phyloP scores from a whole-genome alignment of 2,329 filamentous ascomycete genomes.

The Aureobasidium sp. region DNA sequence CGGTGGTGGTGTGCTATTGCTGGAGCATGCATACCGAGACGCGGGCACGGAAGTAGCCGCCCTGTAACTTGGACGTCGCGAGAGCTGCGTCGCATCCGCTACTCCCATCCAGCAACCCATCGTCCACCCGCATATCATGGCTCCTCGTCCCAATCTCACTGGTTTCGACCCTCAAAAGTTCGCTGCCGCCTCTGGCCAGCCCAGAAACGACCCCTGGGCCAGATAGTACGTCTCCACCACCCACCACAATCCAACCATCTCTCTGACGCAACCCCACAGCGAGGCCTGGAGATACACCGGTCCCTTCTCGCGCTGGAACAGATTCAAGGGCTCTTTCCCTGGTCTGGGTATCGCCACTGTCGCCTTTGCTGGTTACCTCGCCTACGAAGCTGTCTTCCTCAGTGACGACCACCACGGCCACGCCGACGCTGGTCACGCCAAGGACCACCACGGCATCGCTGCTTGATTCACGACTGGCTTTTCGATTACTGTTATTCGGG shows the following conservation, averaged over 20 bases:
- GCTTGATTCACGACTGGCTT: not conserved
- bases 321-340: constrained; percentile 79
- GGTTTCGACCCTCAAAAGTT: constrained; percentile 85
- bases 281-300: constrained; percentile 94
- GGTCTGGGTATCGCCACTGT: constrained; percentile 88
- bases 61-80: not conserved
- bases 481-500: not conserved
- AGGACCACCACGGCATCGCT: constrained; percentile 19
- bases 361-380: constrained; percentile 83
- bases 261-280: constrained; percentile 41
- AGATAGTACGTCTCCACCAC: constrained; percentile 44
- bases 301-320: constrained; percentile 79
- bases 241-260: not conserved
- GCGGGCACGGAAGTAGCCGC: not conserved
- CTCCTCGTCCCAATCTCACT: constrained; percentile 64
- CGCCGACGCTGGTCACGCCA: constrained; percentile 18
- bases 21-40: not conserved
- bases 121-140: constrained; percentile 34
- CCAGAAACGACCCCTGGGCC: constrained; percentile 56
- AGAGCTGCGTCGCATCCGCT: not conserved
- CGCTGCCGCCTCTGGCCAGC: constrained; percentile 59
- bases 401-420: constrained; percentile 49
- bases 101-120: not conserved
- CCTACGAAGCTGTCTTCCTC: constrained; percentile 82
- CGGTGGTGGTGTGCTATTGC: not conserved